Percentiles rank a stretch among this genome's conserved stretches.
Conservation (phyloP, 176 grass and related monocot species). For the Triticum dicoccoides region DNA sequence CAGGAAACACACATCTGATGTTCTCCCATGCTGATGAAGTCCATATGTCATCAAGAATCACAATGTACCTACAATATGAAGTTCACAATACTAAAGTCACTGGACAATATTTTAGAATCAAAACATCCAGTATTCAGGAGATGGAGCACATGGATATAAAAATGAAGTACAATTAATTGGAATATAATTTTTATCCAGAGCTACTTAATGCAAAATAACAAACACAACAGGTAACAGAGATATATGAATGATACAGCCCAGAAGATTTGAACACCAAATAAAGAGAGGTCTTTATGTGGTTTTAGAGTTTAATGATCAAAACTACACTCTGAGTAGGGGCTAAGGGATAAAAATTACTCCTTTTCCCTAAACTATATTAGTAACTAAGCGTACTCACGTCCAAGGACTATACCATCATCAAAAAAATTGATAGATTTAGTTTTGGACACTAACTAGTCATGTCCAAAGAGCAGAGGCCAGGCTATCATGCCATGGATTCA, state of each 20-base stretch:
- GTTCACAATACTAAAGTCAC: background rate
- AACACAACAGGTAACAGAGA: background rate
- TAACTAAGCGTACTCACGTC: too few species aligned
- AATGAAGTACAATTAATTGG: background rate
- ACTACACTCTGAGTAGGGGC: too few species aligned
- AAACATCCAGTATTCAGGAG: background rate
- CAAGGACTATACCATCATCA: too few species aligned
- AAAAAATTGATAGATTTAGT: too few species aligned
- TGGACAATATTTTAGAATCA: background rate
- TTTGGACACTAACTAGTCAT: too few species aligned
- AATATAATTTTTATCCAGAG: too few species aligned
- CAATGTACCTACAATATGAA: conserved; percentile 7
- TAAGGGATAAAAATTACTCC: too few species aligned
- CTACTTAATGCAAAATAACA: background rate
- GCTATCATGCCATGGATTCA: too few species aligned
- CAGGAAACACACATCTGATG: conserved; percentile 39
- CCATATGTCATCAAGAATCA: conserved; percentile 51
- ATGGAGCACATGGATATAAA: background rate
- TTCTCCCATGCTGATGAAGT: conserved; percentile 34
- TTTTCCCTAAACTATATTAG: too few species aligned
- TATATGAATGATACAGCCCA: background rate
- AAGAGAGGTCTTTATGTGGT: background rate
- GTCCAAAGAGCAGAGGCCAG: too few species aligned
- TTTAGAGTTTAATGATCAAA: too few species aligned
- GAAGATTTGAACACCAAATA: background rate